Percentiles rank a stretch among this genome's conserved stretches.
These are phyloP conservation scores for Epichloe coenophiala DNA, from an alignment of 2,329 filamentous ascomycete species.

Conservation along the genomic window DNA sequence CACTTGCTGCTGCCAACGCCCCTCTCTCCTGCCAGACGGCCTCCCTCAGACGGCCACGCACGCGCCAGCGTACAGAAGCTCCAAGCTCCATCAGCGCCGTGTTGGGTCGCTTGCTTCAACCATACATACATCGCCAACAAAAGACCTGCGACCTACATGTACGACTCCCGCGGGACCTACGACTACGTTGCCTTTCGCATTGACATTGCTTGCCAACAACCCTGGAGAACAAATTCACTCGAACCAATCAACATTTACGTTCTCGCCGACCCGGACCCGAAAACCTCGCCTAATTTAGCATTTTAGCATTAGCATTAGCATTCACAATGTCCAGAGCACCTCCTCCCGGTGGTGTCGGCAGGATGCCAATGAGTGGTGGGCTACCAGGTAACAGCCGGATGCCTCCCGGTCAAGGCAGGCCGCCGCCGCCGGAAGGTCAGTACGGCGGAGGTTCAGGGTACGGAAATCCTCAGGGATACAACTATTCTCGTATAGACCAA, in stretches of 20 bases:
- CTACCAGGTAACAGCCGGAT: conserved; percentile 17
- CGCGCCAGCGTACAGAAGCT: neutral
- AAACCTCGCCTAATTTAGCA: neutral
- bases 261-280: neutral
- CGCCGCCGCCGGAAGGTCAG: conserved; percentile 1
- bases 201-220: neutral
- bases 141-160: neutral
- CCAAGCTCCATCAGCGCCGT: neutral
- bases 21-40: no score
- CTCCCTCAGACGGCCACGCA: neutral
- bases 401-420: conserved; percentile 11
- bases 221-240: neutral
- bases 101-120: neutral
- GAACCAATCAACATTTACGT: neutral
- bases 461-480: conserved; percentile 14
- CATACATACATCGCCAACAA: neutral
- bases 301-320: neutral
- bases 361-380: conserved; percentile 14
- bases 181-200: neutral
- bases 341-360: conserved; percentile 11
- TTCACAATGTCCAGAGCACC: conserved; percentile 19
- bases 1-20: neutral
- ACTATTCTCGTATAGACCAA: conserved; percentile 13
- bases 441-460: conserved; percentile 15
- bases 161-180: neutral